Evolutionary conservation across 2,329 filamentous ascomycete species (phyloP).

Genomic region (Teratosphaeria pseudoeucalypti): DNA sequence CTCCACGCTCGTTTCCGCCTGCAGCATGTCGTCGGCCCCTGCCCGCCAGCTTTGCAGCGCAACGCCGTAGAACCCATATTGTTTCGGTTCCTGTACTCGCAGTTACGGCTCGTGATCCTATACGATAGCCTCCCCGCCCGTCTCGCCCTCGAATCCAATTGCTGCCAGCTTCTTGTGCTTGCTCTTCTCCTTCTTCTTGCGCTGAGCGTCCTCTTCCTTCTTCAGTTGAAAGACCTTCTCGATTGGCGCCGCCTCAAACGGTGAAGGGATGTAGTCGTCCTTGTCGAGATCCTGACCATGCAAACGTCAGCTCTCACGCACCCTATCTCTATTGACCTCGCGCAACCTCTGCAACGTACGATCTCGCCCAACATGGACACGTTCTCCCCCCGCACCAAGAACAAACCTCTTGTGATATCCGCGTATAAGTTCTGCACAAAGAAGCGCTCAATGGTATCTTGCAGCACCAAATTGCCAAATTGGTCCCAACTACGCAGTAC

Average conservation of each 20-base stretch:
- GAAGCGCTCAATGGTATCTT: conserved; percentile 82
- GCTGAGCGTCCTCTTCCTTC: conserved; percentile 57
- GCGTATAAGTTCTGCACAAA: conserved; percentile 68
- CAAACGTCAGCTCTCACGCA: conserved; percentile 2
- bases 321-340: not conserved
- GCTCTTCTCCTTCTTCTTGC: conserved; percentile 64
- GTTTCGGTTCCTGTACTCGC: not conserved
- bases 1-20: not conserved
- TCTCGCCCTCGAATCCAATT: conserved; percentile 82
- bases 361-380: conserved; percentile 94
- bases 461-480: conserved; percentile 91
- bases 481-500: conserved; percentile 95
- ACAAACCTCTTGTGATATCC: conserved; percentile 76
- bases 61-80: not conserved
- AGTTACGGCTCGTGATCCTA: conserved; percentile 28
- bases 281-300: conserved; percentile 66
- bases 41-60: not conserved
- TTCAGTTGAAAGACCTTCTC: conserved; percentile 62
- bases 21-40: not conserved
- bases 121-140: conserved; percentile 62
- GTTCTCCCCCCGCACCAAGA: conserved; percentile 90
- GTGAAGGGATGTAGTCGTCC: conserved; percentile 72
- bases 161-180: conserved; percentile 60
- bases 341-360: conserved; percentile 25
- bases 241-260: conserved; percentile 56